Conservation (phyloP, 2,329 filamentous ascomycete genomes). For the Alternaria sp. region DNA sequence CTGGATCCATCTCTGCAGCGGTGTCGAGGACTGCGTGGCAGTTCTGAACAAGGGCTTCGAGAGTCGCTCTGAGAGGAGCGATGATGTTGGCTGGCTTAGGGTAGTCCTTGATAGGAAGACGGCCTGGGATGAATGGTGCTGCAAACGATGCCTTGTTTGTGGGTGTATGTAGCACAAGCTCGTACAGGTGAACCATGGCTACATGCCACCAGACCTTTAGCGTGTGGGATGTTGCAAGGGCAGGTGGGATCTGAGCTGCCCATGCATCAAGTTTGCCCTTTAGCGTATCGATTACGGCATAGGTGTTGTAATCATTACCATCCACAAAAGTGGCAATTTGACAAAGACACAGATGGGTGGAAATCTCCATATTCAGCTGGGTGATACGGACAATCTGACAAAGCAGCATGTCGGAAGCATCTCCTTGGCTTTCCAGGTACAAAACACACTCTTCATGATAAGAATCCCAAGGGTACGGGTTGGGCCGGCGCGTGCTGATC, state of each 20-base stretch:
- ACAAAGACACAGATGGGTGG: constrained; percentile 28
- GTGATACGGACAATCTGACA: constrained; percentile 37
- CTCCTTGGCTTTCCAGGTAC: constrained; percentile 27
- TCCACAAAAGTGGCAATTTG: constrained; percentile 29
- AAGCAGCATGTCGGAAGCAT: constrained; percentile 29
- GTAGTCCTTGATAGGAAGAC: constrained; percentile 37
- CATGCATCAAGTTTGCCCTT: constrained; percentile 32
- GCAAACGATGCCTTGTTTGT: constrained; percentile 38
- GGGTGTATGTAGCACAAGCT: constrained; percentile 35
- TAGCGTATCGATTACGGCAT: constrained; percentile 24
- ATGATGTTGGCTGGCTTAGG: constrained; percentile 31
- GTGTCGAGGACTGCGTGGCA: constrained; percentile 36
- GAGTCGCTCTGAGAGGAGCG: constrained; percentile 22
- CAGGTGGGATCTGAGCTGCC: constrained; percentile 33
- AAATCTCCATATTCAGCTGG: constrained; percentile 32
- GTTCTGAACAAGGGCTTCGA: constrained; percentile 28
- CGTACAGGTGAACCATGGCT: constrained; percentile 34
- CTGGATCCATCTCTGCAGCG: constrained; percentile 32
- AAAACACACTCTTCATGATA: constrained; percentile 34
- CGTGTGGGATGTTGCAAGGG: constrained; percentile 26
- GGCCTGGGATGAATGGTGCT: constrained; percentile 37
- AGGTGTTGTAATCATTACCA: constrained; percentile 30
- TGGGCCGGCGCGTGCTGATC: constrained; percentile 30
- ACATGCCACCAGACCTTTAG: constrained; percentile 38
- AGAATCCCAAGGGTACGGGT: constrained; percentile 32